Conservation (phyloP, 2,329 filamentous ascomycete genomes). For the Aspergillus sp. region DNA sequence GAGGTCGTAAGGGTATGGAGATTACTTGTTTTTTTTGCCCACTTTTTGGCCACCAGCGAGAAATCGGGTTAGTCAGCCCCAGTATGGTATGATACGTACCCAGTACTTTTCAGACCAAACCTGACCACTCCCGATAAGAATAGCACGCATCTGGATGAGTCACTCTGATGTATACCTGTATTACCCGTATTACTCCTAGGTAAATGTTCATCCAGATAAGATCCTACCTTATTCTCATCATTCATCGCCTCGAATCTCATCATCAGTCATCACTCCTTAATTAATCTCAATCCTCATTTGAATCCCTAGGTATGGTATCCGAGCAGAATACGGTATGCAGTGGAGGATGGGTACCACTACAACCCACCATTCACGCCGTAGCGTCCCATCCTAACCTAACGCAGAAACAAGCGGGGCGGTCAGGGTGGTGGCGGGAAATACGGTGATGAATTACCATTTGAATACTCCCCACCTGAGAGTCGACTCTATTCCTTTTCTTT, state of each 20-base stretch:
- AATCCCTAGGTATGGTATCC: not conserved
- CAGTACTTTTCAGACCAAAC: slow-evolving; percentile 1
- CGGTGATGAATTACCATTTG: slow-evolving; percentile 20
- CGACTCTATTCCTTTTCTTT: slow-evolving; percentile 6
- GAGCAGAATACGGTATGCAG: not conserved
- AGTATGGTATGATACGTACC: slow-evolving; percentile 8
- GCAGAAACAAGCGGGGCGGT: slow-evolving; percentile 13
- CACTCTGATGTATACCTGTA: too few relatives aligned
- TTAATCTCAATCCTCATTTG: not conserved
- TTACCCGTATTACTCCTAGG: too few relatives aligned
- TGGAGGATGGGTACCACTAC: not conserved
- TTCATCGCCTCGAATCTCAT: too few relatives aligned
- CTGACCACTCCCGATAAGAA: too few relatives aligned
- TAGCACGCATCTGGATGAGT: too few relatives aligned
- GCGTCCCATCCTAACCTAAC: not conserved
- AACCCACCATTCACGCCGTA: not conserved
- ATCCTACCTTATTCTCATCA: too few relatives aligned
- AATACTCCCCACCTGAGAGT: too few relatives aligned
- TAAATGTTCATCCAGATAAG: too few relatives aligned
- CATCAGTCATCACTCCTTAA: too few relatives aligned
- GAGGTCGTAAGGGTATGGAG: not conserved
- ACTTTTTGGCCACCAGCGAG: slow-evolving; percentile 14
- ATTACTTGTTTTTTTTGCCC: not conserved
- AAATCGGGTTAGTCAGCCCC: not conserved
- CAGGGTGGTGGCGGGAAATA: slow-evolving; percentile 16